These are phyloP conservation scores for Mycena crocata DNA, from an alignment of 768 basidiomycete species.

Conservation along the genomic window DNA sequence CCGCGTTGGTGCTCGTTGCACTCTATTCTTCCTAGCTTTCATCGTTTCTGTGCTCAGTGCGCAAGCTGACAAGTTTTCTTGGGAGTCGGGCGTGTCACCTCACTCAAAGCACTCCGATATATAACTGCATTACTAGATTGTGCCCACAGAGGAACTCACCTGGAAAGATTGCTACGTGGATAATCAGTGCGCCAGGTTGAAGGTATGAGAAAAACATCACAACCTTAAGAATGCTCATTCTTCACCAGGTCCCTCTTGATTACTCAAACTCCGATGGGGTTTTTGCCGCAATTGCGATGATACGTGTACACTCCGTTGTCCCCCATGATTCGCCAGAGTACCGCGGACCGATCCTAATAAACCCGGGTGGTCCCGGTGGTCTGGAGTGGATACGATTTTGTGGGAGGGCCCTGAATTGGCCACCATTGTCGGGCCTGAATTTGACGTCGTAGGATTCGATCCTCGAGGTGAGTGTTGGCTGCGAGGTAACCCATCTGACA, in stretches of 20 bases:
- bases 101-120: no score
- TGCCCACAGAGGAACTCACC: constrained; percentile 12
- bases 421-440: constrained; percentile 31
- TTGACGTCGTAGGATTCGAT: constrained; percentile 36
- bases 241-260: constrained; percentile 31
- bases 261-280: constrained; percentile 25
- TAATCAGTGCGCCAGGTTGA: no score
- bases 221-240: no score
- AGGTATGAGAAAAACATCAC: no score
- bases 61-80: no score
- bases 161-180: constrained; percentile 15
- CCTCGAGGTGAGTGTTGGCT: constrained; percentile 39
- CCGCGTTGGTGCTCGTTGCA: no score
- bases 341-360: constrained; percentile 33
- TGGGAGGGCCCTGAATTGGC: neutral
- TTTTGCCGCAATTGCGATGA: constrained; percentile 31
- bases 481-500: neutral
- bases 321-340: constrained; percentile 22
- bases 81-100: no score
- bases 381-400: constrained; percentile 24
- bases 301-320: constrained; percentile 20
- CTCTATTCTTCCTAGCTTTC: no score
- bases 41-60: no score
- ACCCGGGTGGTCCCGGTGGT: constrained; percentile 37
- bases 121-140: no score